Evolutionary conservation across 306 rosid genomes (phyloP), one percentile per base, ranked within the genome.

Genomic region (Corylus americana): DNA sequence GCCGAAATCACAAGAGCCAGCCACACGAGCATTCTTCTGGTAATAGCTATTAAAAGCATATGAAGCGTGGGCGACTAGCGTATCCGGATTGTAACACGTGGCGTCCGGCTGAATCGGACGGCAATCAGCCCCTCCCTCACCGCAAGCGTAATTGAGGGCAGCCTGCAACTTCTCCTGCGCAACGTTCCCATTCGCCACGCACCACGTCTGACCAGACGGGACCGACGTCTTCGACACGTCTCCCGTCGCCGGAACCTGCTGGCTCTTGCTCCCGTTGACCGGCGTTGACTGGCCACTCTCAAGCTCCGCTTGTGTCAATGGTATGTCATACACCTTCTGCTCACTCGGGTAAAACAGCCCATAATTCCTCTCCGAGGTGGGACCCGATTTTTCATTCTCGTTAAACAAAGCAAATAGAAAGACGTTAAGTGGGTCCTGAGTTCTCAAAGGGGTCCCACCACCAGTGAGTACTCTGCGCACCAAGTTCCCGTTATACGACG

Each of bases 121-220:
- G 79, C 98, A 94, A 78, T 94, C 98, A 8, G 97, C 98, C 0
- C 90, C 94, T 78, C 94, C 97, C 50, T 90, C 87, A 0, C 97
- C 97, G 35, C 98, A 94, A 0, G 98, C 98, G 31, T 92, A 92
- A 39, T 94, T 87, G 71, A 94, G 82, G 2, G 77, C 98, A 0
- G 79, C 82, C 70, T 86, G 88, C 0, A 94, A 70, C 79, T 86
- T 92, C 86, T 79, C 85, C 55, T 59, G 51, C 55, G 80, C 89
- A 0, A 64, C 88, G 0, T 77, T 71, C 9, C 17, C 87, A 6
- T 83, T 90, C 1, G 98, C 98, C 76, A 94, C 97, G 55, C 98
- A 94, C 97, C 97, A 94, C 0, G 93, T 92, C 69, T 70, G 79
- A 0, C 93, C 91, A 0, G 25, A 31, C 4, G 0, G 77, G 7